Evolutionary conservation across 805 yeast genomes (phyloP), one percentile per base, ranked within the genome.

Genomic region (Middelhovenomyces tepae): DNA sequence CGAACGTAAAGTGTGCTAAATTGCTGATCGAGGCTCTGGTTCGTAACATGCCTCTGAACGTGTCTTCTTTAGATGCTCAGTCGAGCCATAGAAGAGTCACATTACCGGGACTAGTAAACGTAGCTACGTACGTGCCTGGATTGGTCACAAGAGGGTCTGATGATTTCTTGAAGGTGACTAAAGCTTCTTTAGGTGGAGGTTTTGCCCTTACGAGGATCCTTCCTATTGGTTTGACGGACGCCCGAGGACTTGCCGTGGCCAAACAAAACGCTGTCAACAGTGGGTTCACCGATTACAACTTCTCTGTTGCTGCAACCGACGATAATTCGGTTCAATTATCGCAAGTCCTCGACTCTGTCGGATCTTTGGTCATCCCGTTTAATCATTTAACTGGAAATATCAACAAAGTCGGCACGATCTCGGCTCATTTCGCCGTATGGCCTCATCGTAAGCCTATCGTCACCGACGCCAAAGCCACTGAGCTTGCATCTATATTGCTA

Each of bases 1-100:
- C 99, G 45, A 91, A 91, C 56, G 97, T 91, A 47, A 91, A 91
- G 65, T 79, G 87, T 69, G 99, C 99, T 42, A 91, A 91, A 64
- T 68, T 91, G 46, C 69, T 91, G 61, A 78, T 91, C 46, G 97
- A 91, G 65, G 97, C 99, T n/a, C 60, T 86, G 45, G 71, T 89
- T 24, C 71, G 91, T 65, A 46, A 46, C 40, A 56, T 41, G 32
- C 43, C 50, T 28, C 64, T 86, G 46, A 81, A 78, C 15, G 84
- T 82, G 34, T 55, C 80, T 31, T 73, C 74, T 53, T 69, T 76
- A 53, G 98, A 89, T 63, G 78, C 93, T 21, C 96, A 89, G 65
- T 75, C 95, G 23, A 83, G 94, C 24, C 94, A 85, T 60, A 71
- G 74, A 48, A 83, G 93, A 36, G 69, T 82, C 27, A 71, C 75